Base-by-base conservation (phyloP, 2,329 filamentous ascomycete genomes). In the Ophiostoma pallidulum region DNA sequence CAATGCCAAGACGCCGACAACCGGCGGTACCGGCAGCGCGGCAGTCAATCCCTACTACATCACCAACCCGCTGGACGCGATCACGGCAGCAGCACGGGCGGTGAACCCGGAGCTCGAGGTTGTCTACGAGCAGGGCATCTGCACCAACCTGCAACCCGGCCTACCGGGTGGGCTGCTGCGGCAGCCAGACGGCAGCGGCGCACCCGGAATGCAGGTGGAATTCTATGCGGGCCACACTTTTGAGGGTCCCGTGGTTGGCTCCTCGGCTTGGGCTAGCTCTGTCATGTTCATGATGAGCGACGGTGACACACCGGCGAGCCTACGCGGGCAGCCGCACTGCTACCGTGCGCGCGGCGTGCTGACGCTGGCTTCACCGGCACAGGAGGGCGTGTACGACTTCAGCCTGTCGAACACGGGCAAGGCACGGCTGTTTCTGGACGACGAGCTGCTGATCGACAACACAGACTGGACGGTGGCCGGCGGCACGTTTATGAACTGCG, bases 381-480 rank as follows among this genome's bases (percentile, higher is more conserved):
- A 3, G 60, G 59, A n/a, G 51, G n/a, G n/a, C n/a, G n/a, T 47
- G 8, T 58, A 61, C 40, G 52, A 57, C 10, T 59, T 62, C 49
- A 61, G 59, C 29, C 53, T 62, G 14, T 48, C 50, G 20, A 53
- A 43, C 47, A 52, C 50, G 0, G 53, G 53, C 12, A 35, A 52
- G 18, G 33, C 52, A 1, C 41, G 39, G 44, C 41, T 55, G 9
- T 54, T 31, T 20, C 53, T 71, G 32, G 60, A 71, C 40, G 64
- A 65, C n/a, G 56, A 65, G 44, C 56, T 70, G 2, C 60, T 70
- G 40, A 69, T 70, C 49, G 66, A 71, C 49, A 70, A 67, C 51
- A 68, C 65, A 61, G 59, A 69, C 46, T 71, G 67, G 68, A 66
- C 60, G 3, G 60, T 66, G 32, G 62, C 68, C 41, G 67, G 68